Conservation (phyloP, 495 filamentous ascomycete genomes). For the Astrothelium macrocarpum region DNA sequence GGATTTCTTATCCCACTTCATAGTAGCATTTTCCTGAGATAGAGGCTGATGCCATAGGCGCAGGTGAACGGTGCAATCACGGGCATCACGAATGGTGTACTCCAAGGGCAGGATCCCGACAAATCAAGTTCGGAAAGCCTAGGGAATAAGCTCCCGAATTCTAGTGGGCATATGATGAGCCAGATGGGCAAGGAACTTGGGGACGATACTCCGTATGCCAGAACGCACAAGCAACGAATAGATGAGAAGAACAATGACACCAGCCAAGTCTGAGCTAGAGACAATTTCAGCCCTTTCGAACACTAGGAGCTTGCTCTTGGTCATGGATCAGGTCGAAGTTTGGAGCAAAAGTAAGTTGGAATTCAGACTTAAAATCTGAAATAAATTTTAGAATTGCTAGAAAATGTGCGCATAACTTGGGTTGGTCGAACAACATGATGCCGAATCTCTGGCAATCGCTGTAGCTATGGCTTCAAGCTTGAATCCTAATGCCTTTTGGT, state of each 20-base stretch:
- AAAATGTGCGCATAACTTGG: no score
- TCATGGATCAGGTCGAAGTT: no score
- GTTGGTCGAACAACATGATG: no score
- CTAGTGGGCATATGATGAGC: constrained; percentile 1
- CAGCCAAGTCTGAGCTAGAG: background rate
- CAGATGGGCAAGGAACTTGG: background rate
- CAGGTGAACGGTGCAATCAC: background rate
- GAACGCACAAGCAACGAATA: background rate
- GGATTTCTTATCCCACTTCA: background rate
- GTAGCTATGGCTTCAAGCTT: no score
- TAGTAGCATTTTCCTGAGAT: background rate
- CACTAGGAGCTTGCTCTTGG: no score
- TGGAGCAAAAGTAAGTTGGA: no score
- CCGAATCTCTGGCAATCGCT: no score
- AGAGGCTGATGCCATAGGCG: background rate
- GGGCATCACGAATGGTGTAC: background rate
- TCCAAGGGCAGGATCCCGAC: background rate
- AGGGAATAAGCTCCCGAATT: background rate
- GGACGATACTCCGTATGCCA: background rate
- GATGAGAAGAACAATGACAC: background rate
- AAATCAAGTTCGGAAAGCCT: background rate
- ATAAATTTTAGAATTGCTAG: no score
- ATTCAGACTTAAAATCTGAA: no score
- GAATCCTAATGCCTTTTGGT: no score
- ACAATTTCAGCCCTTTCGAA: no score